Base-by-base conservation (phyloP, 2,329 filamentous ascomycete genomes). In the Metarhizium album region DNA sequence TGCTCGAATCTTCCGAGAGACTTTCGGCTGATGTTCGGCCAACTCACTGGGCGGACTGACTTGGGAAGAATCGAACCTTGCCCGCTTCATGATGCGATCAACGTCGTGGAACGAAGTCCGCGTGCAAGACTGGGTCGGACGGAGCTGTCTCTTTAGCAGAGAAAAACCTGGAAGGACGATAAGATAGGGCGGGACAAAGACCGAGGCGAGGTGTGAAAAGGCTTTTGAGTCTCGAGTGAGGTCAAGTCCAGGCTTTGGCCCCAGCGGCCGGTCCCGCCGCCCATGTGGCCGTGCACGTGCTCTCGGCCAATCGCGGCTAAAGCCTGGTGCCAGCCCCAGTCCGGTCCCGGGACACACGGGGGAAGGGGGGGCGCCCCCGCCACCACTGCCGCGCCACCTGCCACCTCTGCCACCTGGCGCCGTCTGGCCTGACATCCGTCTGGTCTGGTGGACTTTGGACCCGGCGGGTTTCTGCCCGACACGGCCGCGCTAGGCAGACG, bases 51-150 rank as follows among this genome's bases (percentile, higher is more conserved):
- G 20, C 24, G 57, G 54, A 48, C 52, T 56, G 45, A 49, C 51
- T 22, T 57, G 57, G 49, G 52, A 52, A 45, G 53, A 40, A 24
- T 54, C 55, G 38, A 55, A 50, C 40, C 57, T 56, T 42, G 57
- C 54, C 49, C 57, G 53, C 51, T 59, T 59, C 58, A 59, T 59
- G 49, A 45, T 52, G 47, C 51, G 52, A 24, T 29, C 37, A 33
- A 46, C 29, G 24, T 31, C 33, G 48, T 42, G 50, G 48, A 52
- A 46, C 40, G 35, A 52, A 47, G 45, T 53, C 51, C 49, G 52
- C 53, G 46, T 43, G 29, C 3, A 38, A 48, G 45, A 43, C 45
- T 51, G 51, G 82, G 81, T 43, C 46, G 23, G 31, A 35, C 35
- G n/a, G 52, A 33, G 35, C 40, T 27, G 37, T 45, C 6, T 31